Base-by-base conservation (phyloP, 192 early-diverging fungal species). In the Phycomyces nitens region DNA sequence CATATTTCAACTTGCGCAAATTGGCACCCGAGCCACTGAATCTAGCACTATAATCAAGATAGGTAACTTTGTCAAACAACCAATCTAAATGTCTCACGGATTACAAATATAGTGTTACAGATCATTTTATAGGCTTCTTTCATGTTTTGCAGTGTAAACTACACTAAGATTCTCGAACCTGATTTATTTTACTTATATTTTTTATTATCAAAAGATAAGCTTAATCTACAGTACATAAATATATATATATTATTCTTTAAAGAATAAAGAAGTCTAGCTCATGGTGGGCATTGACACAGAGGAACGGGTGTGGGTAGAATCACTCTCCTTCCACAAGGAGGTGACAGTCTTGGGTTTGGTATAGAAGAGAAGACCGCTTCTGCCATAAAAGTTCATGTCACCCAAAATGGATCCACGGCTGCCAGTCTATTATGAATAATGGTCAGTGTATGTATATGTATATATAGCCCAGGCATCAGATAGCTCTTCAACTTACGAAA, bases 301-400 rank as follows among this genome's bases (percentile, higher is more conserved):
- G 21, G 93, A 85, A 51, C 78, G 70, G 16, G 74, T 80, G 18
- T 75, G 69, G 20, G 75, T 72, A 22, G 86, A 94, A 64, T 97
- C 96, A 73, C 94, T 88, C 54, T 85, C 79, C 65, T 91, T 84
- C 96, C 96, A 98, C 56, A 97, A 82, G 56, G 93, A 86, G 62
- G 94, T 98, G 56, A 98, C 84, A 5, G 96, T 96, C 87, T 98
- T 98, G 73, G 83, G 84, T 72, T 88, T 85, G 42, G 96, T 97
- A 75, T 93, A 97, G 71, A 98, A 98, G 73, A 76, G 76, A 57
- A 91, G 61, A 38, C 90, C 89, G 18, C 81, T 75, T 69, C 82
- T 84, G 27, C 90, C 87, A 63, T 91, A 98, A 68, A 98, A 98
- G 85, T 98, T 97, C 42, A 95, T 73, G 66, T 98, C 96, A 52